Base-by-base conservation (phyloP, 495 filamentous ascomycete species). In the Penicillium longicatenatum region DNA sequence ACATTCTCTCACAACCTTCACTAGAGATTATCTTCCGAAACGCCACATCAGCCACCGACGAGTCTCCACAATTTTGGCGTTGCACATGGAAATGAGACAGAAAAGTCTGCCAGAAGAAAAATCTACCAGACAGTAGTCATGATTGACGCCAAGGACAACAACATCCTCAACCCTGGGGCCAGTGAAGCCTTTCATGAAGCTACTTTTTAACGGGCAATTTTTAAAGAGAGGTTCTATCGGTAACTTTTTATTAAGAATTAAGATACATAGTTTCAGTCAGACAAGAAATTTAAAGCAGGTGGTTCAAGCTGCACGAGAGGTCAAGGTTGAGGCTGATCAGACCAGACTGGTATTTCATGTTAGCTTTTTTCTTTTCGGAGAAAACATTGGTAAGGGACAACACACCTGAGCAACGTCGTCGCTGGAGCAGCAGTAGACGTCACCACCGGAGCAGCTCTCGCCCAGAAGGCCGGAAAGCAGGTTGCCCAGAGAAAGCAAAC, bases 371-470 rank as follows among this genome's bases (percentile, higher is more conserved):
- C 4, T 7, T 17, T 20, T 22, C 3, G 3, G 7, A 14, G 1
- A 6, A 16, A 31, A n/a, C 6, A n/a, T 17, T 26, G 47, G 42
- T 33, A 49, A 7, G 6, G 22, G 3, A 16, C n/a, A 26, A 19
- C 14, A 20, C 45, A n/a, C 46, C 10, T 29, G 33, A 3, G 44
- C 6, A 17, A 59, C 56, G 20, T 59, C 49, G 7, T 53, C 46
- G 10, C 44, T 9, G 6, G 37, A 35, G 57, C 61, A 64, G 54
- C 61, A 64, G 54, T 64, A 64, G 31, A 64, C 57, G 22, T 55
- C 50, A 11, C 61, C 61, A 30, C 44, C 53, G 1, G 61, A 50
- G 44, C 61, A 64, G 44, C 21, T 54, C 19, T 57, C 45, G 14
- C 61, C 61, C 1, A 64, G 61, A 19, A 49, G 39, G 30, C 61